phyloP scores from a whole-genome alignment of 1,284 basidiomycete genomes.

The Pseudomicrostroma phylloplanum region DNA sequence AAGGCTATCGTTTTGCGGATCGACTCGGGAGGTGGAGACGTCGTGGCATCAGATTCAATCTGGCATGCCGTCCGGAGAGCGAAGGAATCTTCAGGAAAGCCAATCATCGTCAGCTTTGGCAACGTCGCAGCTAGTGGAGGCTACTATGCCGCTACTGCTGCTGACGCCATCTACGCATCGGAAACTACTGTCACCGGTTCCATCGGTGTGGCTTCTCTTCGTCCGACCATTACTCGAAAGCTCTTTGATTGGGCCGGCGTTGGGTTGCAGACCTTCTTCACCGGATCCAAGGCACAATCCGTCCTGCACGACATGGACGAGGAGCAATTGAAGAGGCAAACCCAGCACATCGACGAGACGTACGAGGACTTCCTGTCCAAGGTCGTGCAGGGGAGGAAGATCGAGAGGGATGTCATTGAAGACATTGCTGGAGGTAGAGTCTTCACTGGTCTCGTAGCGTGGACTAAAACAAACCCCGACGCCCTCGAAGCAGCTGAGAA shows the following conservation, averaged over 20 bases:
- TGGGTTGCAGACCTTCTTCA: conserved; percentile 51
- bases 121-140: conserved; percentile 52
- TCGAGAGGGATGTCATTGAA: conserved; percentile 50
- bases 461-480: conserved; percentile 37
- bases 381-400: conserved; percentile 51
- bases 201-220: conserved; percentile 52
- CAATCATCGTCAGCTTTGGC: conserved; percentile 53
- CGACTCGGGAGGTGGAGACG: conserved; percentile 53
- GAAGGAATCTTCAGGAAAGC: conserved; percentile 48
- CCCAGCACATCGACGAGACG: conserved; percentile 50
- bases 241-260: conserved; percentile 49
- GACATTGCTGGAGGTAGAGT: conserved; percentile 52
- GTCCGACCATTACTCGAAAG: conserved; percentile 51
- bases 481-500: background rate
- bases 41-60: conserved; percentile 52
- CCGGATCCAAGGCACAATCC: conserved; percentile 49
- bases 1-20: conserved; percentile 52
- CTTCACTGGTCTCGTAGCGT: conserved; percentile 52
- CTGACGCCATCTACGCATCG: conserved; percentile 48
- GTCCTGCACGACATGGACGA: conserved; percentile 46
- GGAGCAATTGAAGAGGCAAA: conserved; percentile 44
- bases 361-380: conserved; percentile 47
- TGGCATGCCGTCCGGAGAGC: conserved; percentile 52
- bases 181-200: conserved; percentile 53
- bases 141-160: conserved; percentile 47